phyloP scores from a whole-genome alignment of 495 filamentous ascomycete genomes.

The Mycothermus thermophilus region DNA sequence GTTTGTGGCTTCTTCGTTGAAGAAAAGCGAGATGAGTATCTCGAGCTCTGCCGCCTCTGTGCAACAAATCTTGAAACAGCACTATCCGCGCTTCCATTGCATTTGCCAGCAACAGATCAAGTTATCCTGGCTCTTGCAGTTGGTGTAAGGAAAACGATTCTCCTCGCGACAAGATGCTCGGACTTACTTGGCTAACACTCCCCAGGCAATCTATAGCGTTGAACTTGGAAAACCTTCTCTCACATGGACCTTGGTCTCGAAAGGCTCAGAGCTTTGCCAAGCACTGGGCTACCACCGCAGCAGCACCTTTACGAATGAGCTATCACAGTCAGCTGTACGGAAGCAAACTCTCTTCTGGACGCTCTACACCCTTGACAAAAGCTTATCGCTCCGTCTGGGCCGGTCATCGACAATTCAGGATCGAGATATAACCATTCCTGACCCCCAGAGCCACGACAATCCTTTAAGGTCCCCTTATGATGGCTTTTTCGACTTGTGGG shows the following conservation, averaged over 20 bases:
- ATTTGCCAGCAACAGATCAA: constrained; percentile 41
- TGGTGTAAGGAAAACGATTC: constrained; percentile 28
- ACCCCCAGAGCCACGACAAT: no score
- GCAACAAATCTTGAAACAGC: constrained; percentile 43
- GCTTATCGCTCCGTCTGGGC: constrained; percentile 46
- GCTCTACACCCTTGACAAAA: constrained; percentile 43
- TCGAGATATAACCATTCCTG: constrained; percentile 40
- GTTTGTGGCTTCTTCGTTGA: constrained; percentile 24
- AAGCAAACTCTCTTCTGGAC: constrained; percentile 46
- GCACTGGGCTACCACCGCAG: constrained; percentile 47
- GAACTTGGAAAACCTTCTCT: constrained; percentile 50
- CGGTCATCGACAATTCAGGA: constrained; percentile 46
- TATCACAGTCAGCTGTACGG: constrained; percentile 11
- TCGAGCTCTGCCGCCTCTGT: constrained; percentile 29
- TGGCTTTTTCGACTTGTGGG: constrained; percentile 8
- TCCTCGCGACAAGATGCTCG: no score
- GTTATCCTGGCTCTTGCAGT: constrained; percentile 43
- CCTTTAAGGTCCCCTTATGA: no score
- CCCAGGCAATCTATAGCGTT: constrained; percentile 35
- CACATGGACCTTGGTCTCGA: constrained; percentile 43
- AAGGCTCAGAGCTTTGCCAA: constrained; percentile 45
- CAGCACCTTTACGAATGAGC: constrained; percentile 38
- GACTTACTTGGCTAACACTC: not conserved
- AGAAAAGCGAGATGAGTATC: constrained; percentile 10
- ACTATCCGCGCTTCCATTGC: constrained; percentile 38